These are phyloP conservation scores for Lagenidium sp. DNA, from an alignment of 352 stramenopile genomes.

Conservation along the genomic window DNA sequence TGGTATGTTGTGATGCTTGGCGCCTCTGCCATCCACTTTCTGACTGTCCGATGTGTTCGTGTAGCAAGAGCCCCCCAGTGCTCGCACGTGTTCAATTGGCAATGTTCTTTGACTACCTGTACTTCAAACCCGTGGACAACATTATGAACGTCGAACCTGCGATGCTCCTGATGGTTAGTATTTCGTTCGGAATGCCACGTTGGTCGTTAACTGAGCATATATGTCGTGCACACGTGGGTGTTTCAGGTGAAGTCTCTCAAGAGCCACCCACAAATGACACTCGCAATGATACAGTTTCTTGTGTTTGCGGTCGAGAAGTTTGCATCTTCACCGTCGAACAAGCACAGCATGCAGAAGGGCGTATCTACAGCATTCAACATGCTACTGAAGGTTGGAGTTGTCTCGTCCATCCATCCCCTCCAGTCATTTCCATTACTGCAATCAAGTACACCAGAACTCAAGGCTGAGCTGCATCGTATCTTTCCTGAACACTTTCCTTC, in stretches of 20 bases:
- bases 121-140: conserved; percentile 74
- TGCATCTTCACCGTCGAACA: conserved; percentile 59
- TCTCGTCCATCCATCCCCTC: conserved; percentile 52
- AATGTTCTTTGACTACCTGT: conserved; percentile 86
- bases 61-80: conserved; percentile 61
- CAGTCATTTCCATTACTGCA: conserved; percentile 72
- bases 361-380: conserved; percentile 71
- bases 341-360: conserved; percentile 74
- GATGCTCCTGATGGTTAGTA: conserved; percentile 72
- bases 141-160: conserved; percentile 80
- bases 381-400: conserved; percentile 65
- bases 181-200: too few species aligned
- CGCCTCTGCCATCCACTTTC: background rate
- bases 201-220: too few species aligned
- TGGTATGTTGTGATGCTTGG: conserved; percentile 31
- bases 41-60: too few species aligned
- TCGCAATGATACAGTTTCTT: conserved; percentile 81
- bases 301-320: conserved; percentile 84
- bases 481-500: conserved; percentile 78
- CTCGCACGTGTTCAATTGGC: conserved; percentile 68
- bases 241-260: conserved; percentile 76
- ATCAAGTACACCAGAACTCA: conserved; percentile 57
- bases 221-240: background rate
- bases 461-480: conserved; percentile 66
- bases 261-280: conserved; percentile 73